Evolutionary conservation across 768 basidiomycete genomes (phyloP).

Genomic region (Termitomyces sp.): DNA sequence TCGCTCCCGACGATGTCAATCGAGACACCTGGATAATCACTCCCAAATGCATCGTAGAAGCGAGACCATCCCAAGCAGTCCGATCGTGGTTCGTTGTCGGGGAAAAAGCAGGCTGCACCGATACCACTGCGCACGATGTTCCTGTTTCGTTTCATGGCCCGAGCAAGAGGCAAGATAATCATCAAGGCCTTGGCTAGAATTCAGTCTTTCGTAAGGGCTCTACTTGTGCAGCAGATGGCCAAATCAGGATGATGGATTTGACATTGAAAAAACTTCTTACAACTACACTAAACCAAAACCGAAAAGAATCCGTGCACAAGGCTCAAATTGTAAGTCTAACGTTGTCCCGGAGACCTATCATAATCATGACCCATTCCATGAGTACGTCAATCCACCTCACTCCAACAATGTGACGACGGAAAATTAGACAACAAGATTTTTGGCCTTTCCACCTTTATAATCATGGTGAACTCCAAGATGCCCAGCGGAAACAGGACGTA

Average conservation of each 20-base stretch:
- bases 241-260: background rate
- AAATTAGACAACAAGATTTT: background rate
- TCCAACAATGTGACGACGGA: background rate
- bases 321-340: background rate
- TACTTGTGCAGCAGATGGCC: background rate
- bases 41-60: background rate
- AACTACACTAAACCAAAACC: background rate
- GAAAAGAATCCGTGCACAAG: background rate
- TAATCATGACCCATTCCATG: background rate
- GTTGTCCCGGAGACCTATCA: background rate
- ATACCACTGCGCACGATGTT: background rate
- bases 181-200: background rate
- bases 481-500: background rate
- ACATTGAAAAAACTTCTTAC: background rate
- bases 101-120: no score
- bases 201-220: background rate
- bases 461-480: no score
- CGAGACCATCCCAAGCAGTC: background rate
- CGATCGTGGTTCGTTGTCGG: background rate
- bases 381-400: no score
- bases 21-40: background rate
- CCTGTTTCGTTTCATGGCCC: background rate
- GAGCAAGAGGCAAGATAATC: background rate
- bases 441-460: background rate
- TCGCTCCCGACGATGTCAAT: background rate